A percentile compares a stretch with the other conserved stretches of the same genome.
Evolutionary conservation across 2,329 filamentous ascomycete genomes (phyloP).

Genomic region (Alternaria infectoria): DNA sequence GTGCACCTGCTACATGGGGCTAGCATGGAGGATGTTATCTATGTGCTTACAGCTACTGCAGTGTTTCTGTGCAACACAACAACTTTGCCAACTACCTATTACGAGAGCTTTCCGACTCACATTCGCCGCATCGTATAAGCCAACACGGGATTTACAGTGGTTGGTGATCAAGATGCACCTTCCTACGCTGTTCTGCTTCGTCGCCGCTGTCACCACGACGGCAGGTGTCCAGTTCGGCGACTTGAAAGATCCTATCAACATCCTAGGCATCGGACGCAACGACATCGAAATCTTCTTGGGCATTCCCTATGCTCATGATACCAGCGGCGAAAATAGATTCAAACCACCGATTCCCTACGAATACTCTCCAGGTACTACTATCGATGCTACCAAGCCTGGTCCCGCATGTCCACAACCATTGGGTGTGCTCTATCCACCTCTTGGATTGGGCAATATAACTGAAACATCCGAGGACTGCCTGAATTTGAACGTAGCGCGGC

Average conservation of each 20-base stretch:
- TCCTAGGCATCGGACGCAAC: constrained; percentile 53
- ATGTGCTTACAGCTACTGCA: not conserved
- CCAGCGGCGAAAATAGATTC: constrained; percentile 55
- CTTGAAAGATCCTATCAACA: constrained; percentile 44
- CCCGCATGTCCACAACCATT: constrained; percentile 55
- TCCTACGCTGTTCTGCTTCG: constrained; percentile 9
- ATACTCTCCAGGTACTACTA: constrained; percentile 38
- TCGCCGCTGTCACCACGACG: constrained; percentile 7
- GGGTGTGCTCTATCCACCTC: constrained; percentile 32
- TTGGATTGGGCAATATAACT: constrained; percentile 47
- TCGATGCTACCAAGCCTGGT: constrained; percentile 52
- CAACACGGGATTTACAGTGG: not conserved
- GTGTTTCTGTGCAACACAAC: constrained; percentile 1
- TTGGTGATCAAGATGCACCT: constrained; percentile 6
- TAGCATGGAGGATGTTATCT: constrained; percentile 1
- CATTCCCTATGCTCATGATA: constrained; percentile 58
- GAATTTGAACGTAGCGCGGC: constrained; percentile 66
- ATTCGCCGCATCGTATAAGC: not conserved
- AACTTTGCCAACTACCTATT: not conserved
- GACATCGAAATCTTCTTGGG: constrained; percentile 57
- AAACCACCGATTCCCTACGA: constrained; percentile 51
- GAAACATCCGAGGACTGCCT: constrained; percentile 62
- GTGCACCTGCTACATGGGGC: constrained; percentile 8
- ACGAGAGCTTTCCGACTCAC: not conserved
- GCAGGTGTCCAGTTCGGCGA: constrained; percentile 9